These are phyloP conservation scores for Syzygium grande DNA, from an alignment of 345 rosid species.

Conservation along the genomic window DNA sequence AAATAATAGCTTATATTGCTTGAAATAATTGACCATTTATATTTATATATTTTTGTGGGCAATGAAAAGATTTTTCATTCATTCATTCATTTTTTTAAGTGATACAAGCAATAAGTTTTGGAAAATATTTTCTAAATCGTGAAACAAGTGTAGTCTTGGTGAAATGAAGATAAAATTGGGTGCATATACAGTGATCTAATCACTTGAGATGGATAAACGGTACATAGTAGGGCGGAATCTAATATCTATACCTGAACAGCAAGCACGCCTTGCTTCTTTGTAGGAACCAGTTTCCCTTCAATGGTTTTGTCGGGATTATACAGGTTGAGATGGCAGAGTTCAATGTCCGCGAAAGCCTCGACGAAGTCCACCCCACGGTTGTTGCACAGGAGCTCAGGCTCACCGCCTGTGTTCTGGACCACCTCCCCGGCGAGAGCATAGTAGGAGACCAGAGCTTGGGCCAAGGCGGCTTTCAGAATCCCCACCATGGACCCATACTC, in stretches of 20 bases:
- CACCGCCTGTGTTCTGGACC: slow-evolving; percentile 42
- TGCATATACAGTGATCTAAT: neutral
- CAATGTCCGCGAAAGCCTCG: slow-evolving; percentile 53
- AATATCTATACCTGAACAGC: slow-evolving; percentile 53
- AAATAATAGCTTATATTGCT: no score
- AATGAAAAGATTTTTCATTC: no score
- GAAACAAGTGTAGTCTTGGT: no score
- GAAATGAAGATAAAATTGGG: neutral
- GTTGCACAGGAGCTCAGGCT: slow-evolving; percentile 81
- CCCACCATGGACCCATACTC: slow-evolving; percentile 18
- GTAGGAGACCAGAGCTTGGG: slow-evolving; percentile 56
- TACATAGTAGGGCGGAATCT: neutral
- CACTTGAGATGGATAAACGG: neutral
- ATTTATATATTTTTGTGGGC: no score
- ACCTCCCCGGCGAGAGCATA: slow-evolving; percentile 73
- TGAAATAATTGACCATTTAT: no score
- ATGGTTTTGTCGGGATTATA: slow-evolving; percentile 59
- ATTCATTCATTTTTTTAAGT: no score
- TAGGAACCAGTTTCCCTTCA: slow-evolving; percentile 58
- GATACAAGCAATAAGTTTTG: no score
- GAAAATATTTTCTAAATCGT: no score
- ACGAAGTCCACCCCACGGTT: slow-evolving; percentile 74
- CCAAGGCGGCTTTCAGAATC: slow-evolving; percentile 49
- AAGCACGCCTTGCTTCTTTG: slow-evolving; percentile 46
- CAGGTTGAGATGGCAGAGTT: slow-evolving; percentile 46